These are phyloP conservation scores for Digitaria exilis DNA, from an alignment of 202 grass and related monocot genomes.

Conservation along the genomic window DNA sequence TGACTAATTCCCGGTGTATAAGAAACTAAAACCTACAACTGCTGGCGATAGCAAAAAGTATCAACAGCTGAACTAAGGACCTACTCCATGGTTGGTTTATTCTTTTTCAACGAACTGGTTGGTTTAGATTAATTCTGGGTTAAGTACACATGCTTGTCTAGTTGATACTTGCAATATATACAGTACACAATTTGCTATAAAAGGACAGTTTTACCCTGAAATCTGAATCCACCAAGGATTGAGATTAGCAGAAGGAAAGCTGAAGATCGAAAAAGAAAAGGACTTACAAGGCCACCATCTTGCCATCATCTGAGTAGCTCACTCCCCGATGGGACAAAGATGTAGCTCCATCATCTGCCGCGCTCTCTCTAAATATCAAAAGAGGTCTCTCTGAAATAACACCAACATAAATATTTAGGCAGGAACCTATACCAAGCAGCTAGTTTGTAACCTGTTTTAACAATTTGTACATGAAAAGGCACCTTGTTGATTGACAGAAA, in stretches of 20 bases:
- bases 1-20: background rate
- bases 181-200: too few species aligned
- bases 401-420: conserved; percentile 7
- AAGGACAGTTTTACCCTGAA: conserved; percentile 19
- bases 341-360: conserved; percentile 28
- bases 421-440: background rate
- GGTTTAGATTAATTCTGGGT: too few species aligned
- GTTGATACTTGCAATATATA: too few species aligned
- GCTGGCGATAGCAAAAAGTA: background rate
- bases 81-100: background rate
- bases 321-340: conserved; percentile 50
- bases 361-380: conserved; percentile 27
- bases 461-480: too few species aligned
- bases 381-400: conserved; percentile 50
- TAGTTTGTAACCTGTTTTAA: background rate
- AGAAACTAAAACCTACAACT: background rate
- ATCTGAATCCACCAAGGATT: background rate
- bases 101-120: too few species aligned
- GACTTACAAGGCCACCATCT: conserved; percentile 57
- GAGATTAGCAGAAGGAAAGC: conserved; percentile 4
- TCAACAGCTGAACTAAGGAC: background rate
- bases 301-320: conserved; percentile 44
- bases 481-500: too few species aligned
- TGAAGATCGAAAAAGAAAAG: background rate
- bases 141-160: too few species aligned